These are phyloP conservation scores for Strigomonas culicis DNA, from an alignment of 208 protist genomes.

Conservation along the genomic window DNA sequence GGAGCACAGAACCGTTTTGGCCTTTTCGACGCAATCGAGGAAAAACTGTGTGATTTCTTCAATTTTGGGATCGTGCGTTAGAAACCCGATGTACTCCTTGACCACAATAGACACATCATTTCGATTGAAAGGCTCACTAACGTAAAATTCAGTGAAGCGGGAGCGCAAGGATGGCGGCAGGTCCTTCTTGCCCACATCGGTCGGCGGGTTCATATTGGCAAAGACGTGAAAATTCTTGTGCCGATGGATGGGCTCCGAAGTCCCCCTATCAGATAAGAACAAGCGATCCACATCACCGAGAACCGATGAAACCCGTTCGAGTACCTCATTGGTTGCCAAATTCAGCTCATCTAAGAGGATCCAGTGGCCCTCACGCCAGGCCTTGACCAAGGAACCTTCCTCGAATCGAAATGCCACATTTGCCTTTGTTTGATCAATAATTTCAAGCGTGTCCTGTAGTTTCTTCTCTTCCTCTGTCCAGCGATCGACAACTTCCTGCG, in stretches of 20 bases:
- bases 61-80: slow-evolving; percentile 72
- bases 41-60: slow-evolving; percentile 96
- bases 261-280: slow-evolving; percentile 78
- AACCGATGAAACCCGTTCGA: slow-evolving; percentile 95
- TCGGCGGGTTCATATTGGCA: slow-evolving; percentile 99
- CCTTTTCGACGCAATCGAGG: slow-evolving; percentile 82
- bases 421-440: slow-evolving; percentile 44
- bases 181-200: slow-evolving; percentile 99
- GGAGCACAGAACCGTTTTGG: slow-evolving; percentile 88
- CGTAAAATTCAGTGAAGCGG: slow-evolving; percentile 99
- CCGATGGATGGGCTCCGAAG: slow-evolving; percentile 50
- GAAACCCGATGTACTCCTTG: slow-evolving; percentile 83
- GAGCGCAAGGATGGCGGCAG: slow-evolving; percentile 92
- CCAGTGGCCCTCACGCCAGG: slow-evolving; percentile 97
- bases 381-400: slow-evolving; percentile 96
- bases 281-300: slow-evolving; percentile 91
- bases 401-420: slow-evolving; percentile 98
- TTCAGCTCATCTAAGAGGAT: slow-evolving; percentile 99
- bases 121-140: slow-evolving; percentile 94
- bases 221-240: slow-evolving; percentile 99
- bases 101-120: slow-evolving; percentile 95
- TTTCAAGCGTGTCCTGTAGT: slow-evolving; percentile 46
- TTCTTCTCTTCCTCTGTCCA: slow-evolving; percentile 20
- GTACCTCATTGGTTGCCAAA: slow-evolving; percentile 96
- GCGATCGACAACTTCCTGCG: slow-evolving; percentile 1